phyloP scores from a whole-genome alignment of 2,329 filamentous ascomycete genomes.

The Pyricularia grisea region DNA sequence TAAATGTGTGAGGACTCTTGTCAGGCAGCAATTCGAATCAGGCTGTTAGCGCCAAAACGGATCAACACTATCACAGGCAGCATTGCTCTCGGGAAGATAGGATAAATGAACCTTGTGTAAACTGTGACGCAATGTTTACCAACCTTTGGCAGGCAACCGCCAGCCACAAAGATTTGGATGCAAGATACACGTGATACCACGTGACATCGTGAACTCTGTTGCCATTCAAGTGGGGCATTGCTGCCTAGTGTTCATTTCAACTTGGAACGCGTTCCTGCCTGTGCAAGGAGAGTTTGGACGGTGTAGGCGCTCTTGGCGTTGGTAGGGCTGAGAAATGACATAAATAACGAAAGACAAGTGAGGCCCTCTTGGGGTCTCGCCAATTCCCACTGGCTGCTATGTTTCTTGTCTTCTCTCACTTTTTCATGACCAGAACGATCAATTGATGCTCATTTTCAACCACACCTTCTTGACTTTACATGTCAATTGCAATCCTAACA shows the following conservation, averaged over 20 bases:
- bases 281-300: not conserved
- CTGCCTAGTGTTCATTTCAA: not conserved
- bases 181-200: not conserved
- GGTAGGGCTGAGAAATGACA: not conserved
- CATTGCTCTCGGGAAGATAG: not conserved
- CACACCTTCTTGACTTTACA: not conserved
- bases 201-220: not conserved
- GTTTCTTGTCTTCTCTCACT: not conserved
- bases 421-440: not conserved
- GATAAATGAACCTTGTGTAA: not conserved
- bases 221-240: not conserved
- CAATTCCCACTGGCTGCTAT: not conserved
- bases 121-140: not conserved
- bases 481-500: not conserved
- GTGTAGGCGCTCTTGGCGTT: not conserved
- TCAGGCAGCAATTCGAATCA: not conserved
- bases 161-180: not conserved
- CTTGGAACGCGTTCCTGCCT: not conserved
- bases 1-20: not conserved
- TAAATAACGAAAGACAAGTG: not conserved
- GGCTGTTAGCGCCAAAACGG: not conserved
- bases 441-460: not conserved
- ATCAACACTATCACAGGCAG: not conserved
- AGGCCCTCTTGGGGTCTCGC: not conserved
- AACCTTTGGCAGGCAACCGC: not conserved